These are phyloP conservation scores for Peziza echinospora DNA, from an alignment of 495 filamentous ascomycete species.

Conservation along the genomic window DNA sequence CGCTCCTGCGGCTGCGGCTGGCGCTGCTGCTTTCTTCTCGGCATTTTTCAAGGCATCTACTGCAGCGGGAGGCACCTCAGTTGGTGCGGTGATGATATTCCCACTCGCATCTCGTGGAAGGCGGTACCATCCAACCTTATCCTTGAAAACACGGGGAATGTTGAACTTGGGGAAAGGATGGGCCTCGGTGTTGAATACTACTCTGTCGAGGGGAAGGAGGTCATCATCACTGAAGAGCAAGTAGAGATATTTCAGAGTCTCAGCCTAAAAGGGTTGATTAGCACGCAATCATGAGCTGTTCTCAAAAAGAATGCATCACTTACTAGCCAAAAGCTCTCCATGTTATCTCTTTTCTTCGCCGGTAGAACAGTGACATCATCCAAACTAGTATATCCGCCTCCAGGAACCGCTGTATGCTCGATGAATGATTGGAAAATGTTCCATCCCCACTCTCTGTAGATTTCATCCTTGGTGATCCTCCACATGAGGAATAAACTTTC, in stretches of 20 bases:
- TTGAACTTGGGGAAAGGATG: slow-evolving; percentile 79
- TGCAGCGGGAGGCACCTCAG: too few species aligned
- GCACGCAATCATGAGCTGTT: slow-evolving; percentile 1
- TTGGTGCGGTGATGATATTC: too few species aligned
- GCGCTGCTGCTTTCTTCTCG: too few species aligned
- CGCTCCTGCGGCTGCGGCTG: too few species aligned
- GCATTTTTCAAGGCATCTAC: too few species aligned
- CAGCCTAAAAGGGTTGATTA: slow-evolving; percentile 35
- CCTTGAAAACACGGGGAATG: slow-evolving; percentile 41
- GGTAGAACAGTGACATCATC: slow-evolving; percentile 51
- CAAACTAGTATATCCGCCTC: slow-evolving; percentile 65
- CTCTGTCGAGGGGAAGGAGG: slow-evolving; percentile 56
- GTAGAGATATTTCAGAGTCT: slow-evolving; percentile 96
- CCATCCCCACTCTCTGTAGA: slow-evolving; percentile 94
- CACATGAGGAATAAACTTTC: slow-evolving; percentile 97
- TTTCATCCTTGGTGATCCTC: slow-evolving; percentile 79
- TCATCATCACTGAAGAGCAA: slow-evolving; percentile 69
- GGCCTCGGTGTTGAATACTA: slow-evolving; percentile 91
- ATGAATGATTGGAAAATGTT: slow-evolving; percentile 90
- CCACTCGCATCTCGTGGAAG: slow-evolving; percentile 30
- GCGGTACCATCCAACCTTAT: slow-evolving; percentile 66
- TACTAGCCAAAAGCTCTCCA: slow-evolving; percentile 91
- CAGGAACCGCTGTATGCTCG: slow-evolving; percentile 49
- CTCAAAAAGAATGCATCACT: slow-evolving; percentile 14
- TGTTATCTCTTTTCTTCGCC: slow-evolving; percentile 46